Conservation (phyloP, 352 stramenopile species). For the Phytophthora hibernalis region DNA sequence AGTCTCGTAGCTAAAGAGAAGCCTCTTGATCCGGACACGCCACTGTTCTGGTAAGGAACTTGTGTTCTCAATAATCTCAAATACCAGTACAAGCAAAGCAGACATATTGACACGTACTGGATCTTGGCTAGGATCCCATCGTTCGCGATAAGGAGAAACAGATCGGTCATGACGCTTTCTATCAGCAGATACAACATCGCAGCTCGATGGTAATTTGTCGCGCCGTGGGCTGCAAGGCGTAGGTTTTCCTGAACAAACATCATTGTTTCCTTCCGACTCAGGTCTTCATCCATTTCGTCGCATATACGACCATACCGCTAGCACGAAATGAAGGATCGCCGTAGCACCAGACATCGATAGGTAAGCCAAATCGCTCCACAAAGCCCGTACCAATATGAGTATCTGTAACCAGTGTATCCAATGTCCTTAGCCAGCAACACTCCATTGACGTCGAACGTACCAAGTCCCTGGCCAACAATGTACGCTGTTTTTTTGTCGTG, state of each 20-base stretch:
- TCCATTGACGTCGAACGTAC: slow-evolving; percentile 20
- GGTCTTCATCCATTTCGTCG: slow-evolving; percentile 5
- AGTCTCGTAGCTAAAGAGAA: slow-evolving; percentile 28
- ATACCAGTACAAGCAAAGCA: slow-evolving; percentile 26
- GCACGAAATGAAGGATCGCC: slow-evolving; percentile 12
- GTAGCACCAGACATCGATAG: slow-evolving; percentile 13
- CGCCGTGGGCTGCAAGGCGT: slow-evolving; percentile 18
- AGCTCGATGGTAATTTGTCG: slow-evolving; percentile 18
- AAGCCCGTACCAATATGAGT: slow-evolving; percentile 11
- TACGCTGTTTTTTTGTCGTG: slow-evolving; percentile 13
- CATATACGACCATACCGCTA: slow-evolving; percentile 21
- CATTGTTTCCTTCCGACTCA: slow-evolving; percentile 13
- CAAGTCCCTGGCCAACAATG: slow-evolving; percentile 8
- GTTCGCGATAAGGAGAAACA: slow-evolving; percentile 35
- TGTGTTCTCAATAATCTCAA: slow-evolving; percentile 29
- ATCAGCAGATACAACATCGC: slow-evolving; percentile 21
- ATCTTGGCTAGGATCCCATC: slow-evolving; percentile 13
- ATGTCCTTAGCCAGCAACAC: slow-evolving; percentile 8
- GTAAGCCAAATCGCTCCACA: slow-evolving; percentile 11
- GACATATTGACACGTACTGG: slow-evolving; percentile 35
- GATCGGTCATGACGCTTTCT: slow-evolving; percentile 36
- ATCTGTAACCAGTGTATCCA: slow-evolving; percentile 2
- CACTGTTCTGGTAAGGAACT: slow-evolving; percentile 14
- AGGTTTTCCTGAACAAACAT: slow-evolving; percentile 35
- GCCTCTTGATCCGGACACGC: slow-evolving; percentile 12